Evolutionary conservation across 306 rosid genomes (phyloP), one percentile per base, ranked within the genome.

Genomic region (Cucumis melo): DNA sequence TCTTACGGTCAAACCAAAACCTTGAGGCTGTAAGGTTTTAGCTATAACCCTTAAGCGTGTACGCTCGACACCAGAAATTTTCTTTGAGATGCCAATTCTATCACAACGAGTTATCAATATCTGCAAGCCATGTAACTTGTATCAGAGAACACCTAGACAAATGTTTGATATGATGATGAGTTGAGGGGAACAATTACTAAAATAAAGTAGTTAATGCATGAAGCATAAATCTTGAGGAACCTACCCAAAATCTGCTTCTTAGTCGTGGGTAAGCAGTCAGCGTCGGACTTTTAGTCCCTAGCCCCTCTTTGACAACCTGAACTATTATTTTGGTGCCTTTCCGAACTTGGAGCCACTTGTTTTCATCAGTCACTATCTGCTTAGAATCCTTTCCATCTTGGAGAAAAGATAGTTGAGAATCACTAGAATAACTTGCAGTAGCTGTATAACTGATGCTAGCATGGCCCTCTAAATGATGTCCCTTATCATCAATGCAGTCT

Each of bases 201-300:
- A 3, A 73, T 16, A 71, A 44, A 73, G 78, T 67, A 63, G 23
- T 11, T 29, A 44, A 56, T 53, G 78, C 77, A 36, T 73, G 56
- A 60, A 46, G 39, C 48, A 76, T 10, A 50, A 20, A 58, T 27
- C 41, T 75, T 74, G 68, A 67, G 62, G 51, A 38, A 80, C 83
- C 72, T 88, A 94, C 97, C 99, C 97, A 94, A 92, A 94, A 94
- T 89, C 99, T 88, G 86, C 99, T 92, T 86, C 85, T 87, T 81
- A 94, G 83, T 83, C 80, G 88, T 71, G 99, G 97, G 81, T 86
- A 88, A 75, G 99, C 90, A 59, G 99, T 90, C 74, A 94, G 78
- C 29, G 85, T 87, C 38, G 99, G 99, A 77, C 99, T 93, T 83
- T 94, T 92, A 32, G 95, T 81, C 80, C 99, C 99, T 72, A 92